phyloP scores from a whole-genome alignment of 352 stramenopile genomes.

The Aphanomyces invadans region DNA sequence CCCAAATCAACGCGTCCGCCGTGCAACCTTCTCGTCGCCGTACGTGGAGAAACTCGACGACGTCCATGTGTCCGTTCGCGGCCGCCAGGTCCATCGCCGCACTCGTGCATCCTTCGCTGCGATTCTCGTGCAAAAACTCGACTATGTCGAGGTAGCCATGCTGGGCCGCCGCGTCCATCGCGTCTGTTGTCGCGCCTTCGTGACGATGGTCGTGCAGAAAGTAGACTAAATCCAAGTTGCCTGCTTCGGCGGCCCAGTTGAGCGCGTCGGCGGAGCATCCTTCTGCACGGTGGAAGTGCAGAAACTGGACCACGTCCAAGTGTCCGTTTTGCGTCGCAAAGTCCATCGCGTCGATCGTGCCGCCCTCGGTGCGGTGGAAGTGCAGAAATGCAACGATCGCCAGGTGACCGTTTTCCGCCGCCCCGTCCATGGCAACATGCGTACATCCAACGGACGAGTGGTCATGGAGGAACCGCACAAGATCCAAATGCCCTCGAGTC shows the following conservation, averaged over 20 bases:
- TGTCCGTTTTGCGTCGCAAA: conserved; percentile 14
- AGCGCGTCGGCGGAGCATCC: conserved; percentile 33
- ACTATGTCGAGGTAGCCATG: conserved; percentile 18
- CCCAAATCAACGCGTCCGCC: not conserved
- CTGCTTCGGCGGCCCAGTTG: conserved; percentile 34
- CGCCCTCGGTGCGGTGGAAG: conserved; percentile 34
- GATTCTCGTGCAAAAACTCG: conserved; percentile 25
- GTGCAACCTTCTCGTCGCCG: conserved; percentile 13
- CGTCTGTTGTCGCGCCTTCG: conserved; percentile 29
- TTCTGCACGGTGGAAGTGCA: conserved; percentile 40
- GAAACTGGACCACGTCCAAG: conserved; percentile 48
- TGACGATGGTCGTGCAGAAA: conserved; percentile 33
- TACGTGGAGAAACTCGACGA: conserved; percentile 7
- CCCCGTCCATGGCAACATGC: conserved; percentile 31
- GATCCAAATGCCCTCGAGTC: conserved; percentile 28
- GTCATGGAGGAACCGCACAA: conserved; percentile 32
- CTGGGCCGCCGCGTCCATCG: conserved; percentile 1
- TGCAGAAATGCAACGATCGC: conserved; percentile 33
- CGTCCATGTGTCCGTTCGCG: conserved; percentile 6
- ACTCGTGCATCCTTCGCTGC: conserved; percentile 19
- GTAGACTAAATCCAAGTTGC: conserved; percentile 30
- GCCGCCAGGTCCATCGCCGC: conserved; percentile 17
- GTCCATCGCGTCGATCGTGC: conserved; percentile 28
- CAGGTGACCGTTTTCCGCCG: conserved; percentile 32
- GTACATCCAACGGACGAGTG: conserved; percentile 33